Conservation (phyloP, 106 monocot genomes). For the Platanthera guangdongensis region DNA sequence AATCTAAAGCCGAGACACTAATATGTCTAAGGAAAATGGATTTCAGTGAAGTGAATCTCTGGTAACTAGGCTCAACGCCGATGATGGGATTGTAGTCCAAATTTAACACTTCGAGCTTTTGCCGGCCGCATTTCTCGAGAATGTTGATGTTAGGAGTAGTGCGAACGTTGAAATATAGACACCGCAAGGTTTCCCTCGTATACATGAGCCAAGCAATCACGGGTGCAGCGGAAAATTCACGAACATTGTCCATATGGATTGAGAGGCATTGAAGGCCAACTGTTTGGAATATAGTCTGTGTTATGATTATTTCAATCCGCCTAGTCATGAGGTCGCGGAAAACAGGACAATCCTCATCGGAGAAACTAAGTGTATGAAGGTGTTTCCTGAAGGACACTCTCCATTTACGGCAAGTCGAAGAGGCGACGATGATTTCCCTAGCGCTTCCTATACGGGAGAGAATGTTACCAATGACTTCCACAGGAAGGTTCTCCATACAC, state of each 20-base stretch:
- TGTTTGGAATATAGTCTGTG: conserved; percentile 91
- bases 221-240: conserved; percentile 84
- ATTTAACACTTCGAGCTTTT: conserved; percentile 72
- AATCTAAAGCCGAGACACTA: conserved; percentile 78
- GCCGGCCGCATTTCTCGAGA: conserved; percentile 79
- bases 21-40: conserved; percentile 66
- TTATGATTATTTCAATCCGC: conserved; percentile 85
- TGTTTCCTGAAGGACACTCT: conserved; percentile 68
- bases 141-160: conserved; percentile 76
- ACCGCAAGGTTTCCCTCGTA: conserved; percentile 75
- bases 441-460: conserved; percentile 78
- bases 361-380: conserved; percentile 66
- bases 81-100: conserved; percentile 74
- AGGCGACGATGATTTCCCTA: conserved; percentile 69
- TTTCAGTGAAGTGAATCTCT: conserved; percentile 71
- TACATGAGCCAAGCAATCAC: conserved; percentile 99
- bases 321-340: conserved; percentile 57
- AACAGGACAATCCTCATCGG: conserved; percentile 56
- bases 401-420: conserved; percentile 88
- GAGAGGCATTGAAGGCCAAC: conserved; percentile 66
- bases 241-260: conserved; percentile 64
- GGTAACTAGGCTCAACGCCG: conserved; percentile 79
- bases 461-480: conserved; percentile 94
- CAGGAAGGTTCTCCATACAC: conserved; percentile 75
- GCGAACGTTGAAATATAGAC: conserved; percentile 65